These are phyloP conservation scores for Phytophthora hybrid DNA, from an alignment of 352 stramenopile species.

Conservation along the genomic window DNA sequence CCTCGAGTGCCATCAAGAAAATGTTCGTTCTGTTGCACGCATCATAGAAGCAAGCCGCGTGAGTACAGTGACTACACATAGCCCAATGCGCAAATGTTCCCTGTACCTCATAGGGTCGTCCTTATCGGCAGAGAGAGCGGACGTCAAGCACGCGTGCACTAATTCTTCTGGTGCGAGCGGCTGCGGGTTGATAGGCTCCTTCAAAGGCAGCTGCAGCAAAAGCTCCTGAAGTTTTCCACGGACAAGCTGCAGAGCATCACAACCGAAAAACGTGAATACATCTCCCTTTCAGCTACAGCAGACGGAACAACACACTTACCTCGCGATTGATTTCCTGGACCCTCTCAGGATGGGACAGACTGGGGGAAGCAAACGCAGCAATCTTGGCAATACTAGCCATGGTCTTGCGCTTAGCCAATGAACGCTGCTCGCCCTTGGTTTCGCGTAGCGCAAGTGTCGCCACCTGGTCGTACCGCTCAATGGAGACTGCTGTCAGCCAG, in stretches of 20 bases:
- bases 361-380: slow-evolving; percentile 65
- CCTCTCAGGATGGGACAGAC: slow-evolving; percentile 42
- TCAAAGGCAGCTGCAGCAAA: slow-evolving; percentile 63
- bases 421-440: slow-evolving; percentile 56
- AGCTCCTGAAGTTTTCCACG: slow-evolving; percentile 69
- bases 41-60: neutral
- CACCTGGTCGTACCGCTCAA: slow-evolving; percentile 71
- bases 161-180: slow-evolving; percentile 58
- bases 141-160: slow-evolving; percentile 59
- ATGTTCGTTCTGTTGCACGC: slow-evolving; percentile 56
- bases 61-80: neutral
- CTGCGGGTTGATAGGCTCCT: slow-evolving; percentile 42
- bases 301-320: slow-evolving; percentile 39
- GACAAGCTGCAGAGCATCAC: slow-evolving; percentile 46
- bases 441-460: slow-evolving; percentile 67
- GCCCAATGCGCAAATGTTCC: neutral
- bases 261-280: slow-evolving; percentile 10
- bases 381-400: slow-evolving; percentile 85
- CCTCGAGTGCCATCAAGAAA: slow-evolving; percentile 77
- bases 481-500: slow-evolving; percentile 75
- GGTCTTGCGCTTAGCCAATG: slow-evolving; percentile 73
- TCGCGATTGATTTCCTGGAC: slow-evolving; percentile 71
- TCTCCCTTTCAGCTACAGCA: neutral
- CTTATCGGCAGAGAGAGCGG: slow-evolving; percentile 45
- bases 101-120: slow-evolving; percentile 65